Evolutionary conservation across 2,329 filamentous ascomycete genomes (phyloP).

Genomic region (Ascosphaera acerosa): DNA sequence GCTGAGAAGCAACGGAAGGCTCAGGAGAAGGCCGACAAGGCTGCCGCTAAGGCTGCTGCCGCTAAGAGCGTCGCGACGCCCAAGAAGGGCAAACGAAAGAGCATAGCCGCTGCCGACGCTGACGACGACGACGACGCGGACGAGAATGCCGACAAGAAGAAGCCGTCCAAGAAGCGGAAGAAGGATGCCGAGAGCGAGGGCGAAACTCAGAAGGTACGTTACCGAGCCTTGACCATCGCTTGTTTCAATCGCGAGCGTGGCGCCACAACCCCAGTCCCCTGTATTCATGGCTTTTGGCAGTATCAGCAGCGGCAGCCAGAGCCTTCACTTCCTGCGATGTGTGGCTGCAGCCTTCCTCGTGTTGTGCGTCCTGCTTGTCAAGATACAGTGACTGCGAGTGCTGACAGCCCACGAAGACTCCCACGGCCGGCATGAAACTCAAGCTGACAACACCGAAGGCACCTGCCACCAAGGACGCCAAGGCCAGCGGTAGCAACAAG

Average conservation of each 20-base stretch:
- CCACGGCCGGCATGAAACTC: constrained; percentile 33
- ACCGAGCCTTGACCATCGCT: too few relatives aligned
- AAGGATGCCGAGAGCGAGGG: constrained; percentile 38
- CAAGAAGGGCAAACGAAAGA: constrained; percentile 24
- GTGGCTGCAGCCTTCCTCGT: too few relatives aligned
- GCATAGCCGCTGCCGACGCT: constrained; percentile 23
- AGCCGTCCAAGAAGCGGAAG: constrained; percentile 56
- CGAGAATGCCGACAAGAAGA: constrained; percentile 26
- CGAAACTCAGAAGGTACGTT: constrained; percentile 43
- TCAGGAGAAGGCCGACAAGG: constrained; percentile 24
- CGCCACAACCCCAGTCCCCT: too few relatives aligned
- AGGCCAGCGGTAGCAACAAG: constrained; percentile 18
- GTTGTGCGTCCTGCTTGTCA: too few relatives aligned
- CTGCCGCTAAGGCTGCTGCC: constrained; percentile 12
- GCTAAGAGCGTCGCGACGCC: too few relatives aligned
- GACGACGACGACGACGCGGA: constrained; percentile 31
- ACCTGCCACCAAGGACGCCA: constrained; percentile 16
- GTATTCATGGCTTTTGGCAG: too few relatives aligned
- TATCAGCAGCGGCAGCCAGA: too few relatives aligned
- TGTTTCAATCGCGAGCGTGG: too few relatives aligned
- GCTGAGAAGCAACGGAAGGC: constrained; percentile 31
- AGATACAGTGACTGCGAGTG: constrained; percentile 6
- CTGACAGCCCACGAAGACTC: constrained; percentile 34
- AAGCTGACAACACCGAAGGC: constrained; percentile 34
- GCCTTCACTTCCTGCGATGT: too few relatives aligned